These are phyloP conservation scores for Diplodia corticola DNA, from an alignment of 2,329 filamentous ascomycete species.

Conservation along the genomic window DNA sequence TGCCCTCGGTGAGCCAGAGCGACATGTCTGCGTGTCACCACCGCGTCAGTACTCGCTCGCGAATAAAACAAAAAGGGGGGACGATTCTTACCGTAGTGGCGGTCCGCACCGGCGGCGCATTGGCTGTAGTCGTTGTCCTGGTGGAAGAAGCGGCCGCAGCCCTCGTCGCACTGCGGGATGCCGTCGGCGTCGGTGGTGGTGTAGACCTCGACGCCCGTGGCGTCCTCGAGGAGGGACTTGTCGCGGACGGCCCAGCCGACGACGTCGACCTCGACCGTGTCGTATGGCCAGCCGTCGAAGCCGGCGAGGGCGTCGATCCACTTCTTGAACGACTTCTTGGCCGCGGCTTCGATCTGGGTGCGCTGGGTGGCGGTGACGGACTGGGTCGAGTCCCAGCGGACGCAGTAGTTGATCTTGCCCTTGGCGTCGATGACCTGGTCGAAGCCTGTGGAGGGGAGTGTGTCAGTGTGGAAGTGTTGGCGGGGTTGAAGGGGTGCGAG, in stretches of 20 bases:
- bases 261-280: constrained; percentile 43
- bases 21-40: constrained; percentile 38
- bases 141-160: constrained; percentile 50
- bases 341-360: constrained; percentile 37
- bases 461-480: not conserved
- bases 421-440: constrained; percentile 32
- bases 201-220: constrained; percentile 43
- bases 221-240: constrained; percentile 41
- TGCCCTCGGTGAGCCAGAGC: constrained; percentile 52
- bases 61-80: not conserved
- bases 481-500: not conserved
- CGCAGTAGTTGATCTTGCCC: constrained; percentile 45
- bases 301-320: constrained; percentile 49
- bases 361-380: constrained; percentile 44
- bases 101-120: constrained; percentile 42
- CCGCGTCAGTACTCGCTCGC: not conserved
- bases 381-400: constrained; percentile 47
- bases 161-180: constrained; percentile 45
- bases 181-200: constrained; percentile 44
- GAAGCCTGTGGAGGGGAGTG: not conserved
- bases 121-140: constrained; percentile 45
- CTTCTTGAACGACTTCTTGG: constrained; percentile 41
- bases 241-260: constrained; percentile 49
- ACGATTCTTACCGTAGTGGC: constrained; percentile 40
- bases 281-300: constrained; percentile 48